A percentile compares a stretch with the other conserved stretches of the same genome.
Evolutionary conservation across 495 filamentous ascomycete genomes (phyloP).

Genomic region (Penicillium steckii): DNA sequence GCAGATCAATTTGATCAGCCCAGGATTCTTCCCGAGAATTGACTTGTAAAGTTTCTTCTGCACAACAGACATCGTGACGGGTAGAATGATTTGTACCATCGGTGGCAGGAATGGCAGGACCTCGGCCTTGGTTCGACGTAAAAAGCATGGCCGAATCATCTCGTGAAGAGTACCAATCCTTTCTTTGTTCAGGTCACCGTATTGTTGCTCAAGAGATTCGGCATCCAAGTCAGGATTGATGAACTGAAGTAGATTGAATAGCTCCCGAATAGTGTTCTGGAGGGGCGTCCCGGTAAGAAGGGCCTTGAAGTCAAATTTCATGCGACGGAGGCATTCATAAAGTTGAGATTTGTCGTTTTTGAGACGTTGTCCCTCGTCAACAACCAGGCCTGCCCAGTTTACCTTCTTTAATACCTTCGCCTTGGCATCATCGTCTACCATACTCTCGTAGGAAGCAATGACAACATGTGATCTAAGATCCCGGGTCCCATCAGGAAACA

Average conservation of each 20-base stretch:
- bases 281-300: conserved; percentile 88
- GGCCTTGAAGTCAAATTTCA: conserved; percentile 76
- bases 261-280: conserved; percentile 90
- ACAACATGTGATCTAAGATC: conserved; percentile 84
- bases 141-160: conserved; percentile 79
- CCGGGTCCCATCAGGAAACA: conserved; percentile 64
- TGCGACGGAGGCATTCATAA: conserved; percentile 66
- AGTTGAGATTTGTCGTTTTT: conserved; percentile 89
- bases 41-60: conserved; percentile 95
- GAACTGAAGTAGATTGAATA: conserved; percentile 96
- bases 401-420: conserved; percentile 58
- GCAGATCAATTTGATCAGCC: conserved; percentile 86
- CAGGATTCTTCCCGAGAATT: conserved; percentile 83
- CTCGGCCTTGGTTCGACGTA: conserved; percentile 82
- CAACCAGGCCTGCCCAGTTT: conserved; percentile 84
- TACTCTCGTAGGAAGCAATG: conserved; percentile 91
- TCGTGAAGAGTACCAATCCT: conserved; percentile 79
- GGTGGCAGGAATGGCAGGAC: conserved; percentile 88
- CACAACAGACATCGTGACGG: conserved; percentile 85
- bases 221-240: conserved; percentile 71
- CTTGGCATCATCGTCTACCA: conserved; percentile 65
- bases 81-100: conserved; percentile 91
- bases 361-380: conserved; percentile 94
- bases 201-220: conserved; percentile 69
- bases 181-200: conserved; percentile 69